phyloP scores from a whole-genome alignment of 1,284 basidiomycete species.

The Cutaneotrichosporon curvatum region DNA sequence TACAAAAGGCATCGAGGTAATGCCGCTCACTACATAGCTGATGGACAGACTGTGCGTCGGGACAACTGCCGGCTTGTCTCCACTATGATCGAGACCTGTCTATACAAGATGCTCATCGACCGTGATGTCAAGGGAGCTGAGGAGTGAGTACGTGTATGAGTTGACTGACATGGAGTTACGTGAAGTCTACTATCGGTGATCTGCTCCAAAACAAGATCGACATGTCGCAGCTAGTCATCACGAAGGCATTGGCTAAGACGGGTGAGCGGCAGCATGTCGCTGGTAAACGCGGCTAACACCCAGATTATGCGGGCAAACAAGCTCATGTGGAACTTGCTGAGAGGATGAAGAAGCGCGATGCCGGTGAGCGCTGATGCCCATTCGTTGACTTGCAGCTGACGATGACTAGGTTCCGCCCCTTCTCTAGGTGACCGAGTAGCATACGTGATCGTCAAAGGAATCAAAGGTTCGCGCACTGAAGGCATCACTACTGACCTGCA shows the following conservation, averaged over 20 bases:
- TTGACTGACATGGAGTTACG: conserved; percentile 57
- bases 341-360: conserved; percentile 88
- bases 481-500: conserved; percentile 30
- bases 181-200: conserved; percentile 85
- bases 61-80: conserved; percentile 94
- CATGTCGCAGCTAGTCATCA: conserved; percentile 96
- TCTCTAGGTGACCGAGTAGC: conserved; percentile 91
- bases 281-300: background rate
- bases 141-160: conserved; percentile 54
- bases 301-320: conserved; percentile 59
- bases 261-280: conserved; percentile 49
- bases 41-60: conserved; percentile 74
- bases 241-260: conserved; percentile 84
- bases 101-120: conserved; percentile 93
- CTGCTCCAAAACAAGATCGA: conserved; percentile 91
- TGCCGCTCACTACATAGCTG: background rate
- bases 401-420: conserved; percentile 67
- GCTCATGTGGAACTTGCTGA: conserved; percentile 91
- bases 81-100: conserved; percentile 90
- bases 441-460: conserved; percentile 92
- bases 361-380: too few species aligned
- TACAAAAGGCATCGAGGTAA: conserved; percentile 91
- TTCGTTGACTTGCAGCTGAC: too few species aligned
- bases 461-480: conserved; percentile 58
- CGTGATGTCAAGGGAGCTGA: conserved; percentile 86